A percentile compares a stretch with the other conserved stretches of the same genome.
phyloP scores from a whole-genome alignment of 2,329 filamentous ascomycete species.

The Botrytis fabae region DNA sequence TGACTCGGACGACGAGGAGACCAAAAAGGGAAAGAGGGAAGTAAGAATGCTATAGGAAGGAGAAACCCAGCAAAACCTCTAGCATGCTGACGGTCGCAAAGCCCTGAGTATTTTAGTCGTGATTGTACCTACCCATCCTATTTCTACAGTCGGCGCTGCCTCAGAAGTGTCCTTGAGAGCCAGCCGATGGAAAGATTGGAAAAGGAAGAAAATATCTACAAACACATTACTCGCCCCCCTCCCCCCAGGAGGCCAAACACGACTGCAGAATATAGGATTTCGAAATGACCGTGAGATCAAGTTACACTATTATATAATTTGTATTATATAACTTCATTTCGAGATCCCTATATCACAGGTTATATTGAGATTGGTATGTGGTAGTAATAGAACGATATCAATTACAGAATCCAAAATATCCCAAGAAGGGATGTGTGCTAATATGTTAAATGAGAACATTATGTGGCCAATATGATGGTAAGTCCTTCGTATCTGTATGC shows the following conservation, averaged over 20 bases:
- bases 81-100: not conserved
- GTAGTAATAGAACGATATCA: not conserved
- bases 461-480: not conserved
- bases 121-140: not conserved
- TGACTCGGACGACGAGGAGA: not conserved
- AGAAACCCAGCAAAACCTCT: not conserved
- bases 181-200: not conserved
- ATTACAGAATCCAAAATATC: not conserved
- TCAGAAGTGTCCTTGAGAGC: not conserved
- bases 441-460: not conserved
- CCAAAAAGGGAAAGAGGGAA: not conserved
- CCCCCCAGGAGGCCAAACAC: not conserved
- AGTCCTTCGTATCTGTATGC: not conserved
- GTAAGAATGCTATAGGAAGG: too few species aligned
- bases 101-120: not conserved
- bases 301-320: not conserved
- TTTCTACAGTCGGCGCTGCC: not conserved
- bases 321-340: not conserved
- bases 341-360: not conserved
- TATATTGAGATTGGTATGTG: not conserved
- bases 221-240: too few species aligned
- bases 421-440: not conserved
- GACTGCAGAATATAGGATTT: not conserved
- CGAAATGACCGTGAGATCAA: not conserved
- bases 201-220: not conserved